Base-by-base conservation (phyloP, 129 eudicot species). In the Artemisia tridentata region DNA sequence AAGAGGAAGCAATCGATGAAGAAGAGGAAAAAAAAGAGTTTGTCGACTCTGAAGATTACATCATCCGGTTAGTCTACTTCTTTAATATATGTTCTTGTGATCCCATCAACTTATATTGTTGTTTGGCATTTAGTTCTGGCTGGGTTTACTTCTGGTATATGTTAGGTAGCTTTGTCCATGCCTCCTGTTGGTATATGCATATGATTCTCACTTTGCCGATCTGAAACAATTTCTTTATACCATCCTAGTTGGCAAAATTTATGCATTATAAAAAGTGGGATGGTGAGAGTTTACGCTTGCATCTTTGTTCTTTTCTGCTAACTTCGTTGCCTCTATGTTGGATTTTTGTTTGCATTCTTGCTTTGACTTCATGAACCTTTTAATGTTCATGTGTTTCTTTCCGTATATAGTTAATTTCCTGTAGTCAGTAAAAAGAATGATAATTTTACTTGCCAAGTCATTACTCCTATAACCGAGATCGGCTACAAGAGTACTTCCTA, bases 1-100 rank as follows among this genome's bases (percentile, higher is more conserved):
- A 88, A 78, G 96, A 88, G 73, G 95, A 87, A 84, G 86, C 83
- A 20, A 74, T 82, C 52, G 98, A 89, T 43, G 98, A 93, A 55
- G 96, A 89, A 41, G 98, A 89, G 69, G 95, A 87, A 68, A 93
- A 93, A 85, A 92, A 80, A 81, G 97, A 80, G 75, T 93, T 87
- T 73, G 79, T 68, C 31, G 87, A 88, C 19, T 79, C 91, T 68
- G 98, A 93, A 85, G 98, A 93, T 83, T 84, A 85, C 76, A 87
- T 93, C 46, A 77, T 93, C 55, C 81, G 92, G 98, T 93, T 81
- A 71, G 91, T 86, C 75, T 70, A 80, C 46, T 60, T 19, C 34
- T 9, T 45, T 31, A 38, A 38, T 23, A 38, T 59, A 68, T 76
- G 18, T 34, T 68, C 27, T 34, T 59, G 45, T 75, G 68, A 52